Evolutionary conservation across 2,329 filamentous ascomycete species (phyloP), one percentile per base, ranked within the genome.

Genomic region (Pseudogymnoascus sp.): DNA sequence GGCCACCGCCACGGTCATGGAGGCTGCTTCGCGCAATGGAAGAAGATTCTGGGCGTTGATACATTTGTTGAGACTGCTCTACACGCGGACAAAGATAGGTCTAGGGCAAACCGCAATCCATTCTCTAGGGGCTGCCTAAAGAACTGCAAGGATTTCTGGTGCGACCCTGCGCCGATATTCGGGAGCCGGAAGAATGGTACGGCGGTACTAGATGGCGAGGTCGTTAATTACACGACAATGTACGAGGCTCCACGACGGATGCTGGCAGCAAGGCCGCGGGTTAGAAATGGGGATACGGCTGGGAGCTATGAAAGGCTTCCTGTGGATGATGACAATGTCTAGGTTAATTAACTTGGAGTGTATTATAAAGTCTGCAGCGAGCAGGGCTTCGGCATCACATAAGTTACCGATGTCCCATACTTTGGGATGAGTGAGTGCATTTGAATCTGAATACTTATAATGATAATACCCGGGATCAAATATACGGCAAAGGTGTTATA

Each of bases 131-230:
- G 95, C 6, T 81, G 91, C 40, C 70, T 96, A n/a, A 84, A 87
- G 64, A 99, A 99, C 73, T 99, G 95, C 76, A 88, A 85, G 68
- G 96, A 99, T 75, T 99, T 99, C 74, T 97, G 93, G 91, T 93
- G 90, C 71, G 95, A 97, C 73, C 86, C 90, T 1, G 87, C 90
- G 1, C 89, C 93, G 0, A 75, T 96, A 16, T 93, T 96, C 73
- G 86, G 88, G 10, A 85, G 82, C 69, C 83, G 88, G 64, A 86
- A 90, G 70, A 88, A 84, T 61, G 93, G 93, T 11, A 81, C 82
- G 47, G 92, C 89, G 0, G 78, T 92, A 73, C 77, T 99, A 6
- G 90, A 86, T 13, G 93, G 95, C 1, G 82, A 89, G 70, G 78
- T 82, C 40, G 85, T 99, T 56, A 91, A 97, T 76, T 99, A 97